Percentiles rank a stretch among this genome's conserved stretches.
phyloP scores from a whole-genome alignment of 768 basidiomycete genomes.

The Tubosaeta brunneosetosa region DNA sequence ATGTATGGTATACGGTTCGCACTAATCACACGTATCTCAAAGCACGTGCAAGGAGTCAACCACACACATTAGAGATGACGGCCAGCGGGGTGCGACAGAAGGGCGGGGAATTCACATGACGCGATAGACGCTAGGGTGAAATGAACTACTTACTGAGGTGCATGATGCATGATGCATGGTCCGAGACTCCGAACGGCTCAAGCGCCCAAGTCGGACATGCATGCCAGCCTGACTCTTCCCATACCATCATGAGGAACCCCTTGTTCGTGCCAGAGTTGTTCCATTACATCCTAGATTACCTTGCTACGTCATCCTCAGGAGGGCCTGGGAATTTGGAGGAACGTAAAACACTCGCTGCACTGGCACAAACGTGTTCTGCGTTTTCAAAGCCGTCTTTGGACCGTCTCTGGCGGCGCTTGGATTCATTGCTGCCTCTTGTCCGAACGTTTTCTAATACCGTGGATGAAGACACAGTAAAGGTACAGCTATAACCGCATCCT shows the following conservation, averaged over 20 bases:
- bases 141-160: too few species aligned
- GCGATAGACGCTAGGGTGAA: too few species aligned
- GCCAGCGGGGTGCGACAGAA: too few species aligned
- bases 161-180: too few species aligned
- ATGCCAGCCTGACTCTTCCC: too few species aligned
- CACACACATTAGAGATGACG: too few species aligned
- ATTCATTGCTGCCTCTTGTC: not conserved
- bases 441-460: not conserved
- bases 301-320: not conserved
- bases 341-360: not conserved
- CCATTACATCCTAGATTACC: not conserved
- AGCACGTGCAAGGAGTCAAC: too few species aligned
- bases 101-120: too few species aligned
- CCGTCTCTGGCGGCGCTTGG: not conserved
- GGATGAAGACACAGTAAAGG: not conserved
- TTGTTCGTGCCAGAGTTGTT: not conserved
- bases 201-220: too few species aligned
- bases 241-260: not conserved
- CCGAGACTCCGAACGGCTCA: too few species aligned
- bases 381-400: conserved; percentile 1
- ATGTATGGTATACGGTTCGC: too few species aligned
- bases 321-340: not conserved
- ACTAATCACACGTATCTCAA: too few species aligned
- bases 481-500: not conserved
- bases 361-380: not conserved